Conservation (phyloP, 768 basidiomycete species). For the Leccinellum albellum region DNA sequence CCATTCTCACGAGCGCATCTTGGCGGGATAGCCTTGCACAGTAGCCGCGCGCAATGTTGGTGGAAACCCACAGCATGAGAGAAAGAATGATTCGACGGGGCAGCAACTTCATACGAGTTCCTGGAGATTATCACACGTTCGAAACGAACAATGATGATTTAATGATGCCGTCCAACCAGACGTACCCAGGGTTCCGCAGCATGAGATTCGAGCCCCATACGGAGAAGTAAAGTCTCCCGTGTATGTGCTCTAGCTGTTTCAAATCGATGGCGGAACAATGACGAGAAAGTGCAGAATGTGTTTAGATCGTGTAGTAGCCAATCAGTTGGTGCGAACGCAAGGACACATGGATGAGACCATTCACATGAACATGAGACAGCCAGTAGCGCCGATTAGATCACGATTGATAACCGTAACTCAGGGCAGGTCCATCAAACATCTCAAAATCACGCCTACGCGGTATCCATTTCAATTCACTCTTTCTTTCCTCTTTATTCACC, state of each 20-base stretch:
- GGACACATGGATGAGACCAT: neutral
- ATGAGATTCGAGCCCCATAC: neutral
- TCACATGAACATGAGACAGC: constrained; percentile 20
- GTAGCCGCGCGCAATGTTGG: neutral
- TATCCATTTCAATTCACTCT: constrained; percentile 5
- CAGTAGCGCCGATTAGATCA: constrained; percentile 20
- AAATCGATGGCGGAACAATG: neutral
- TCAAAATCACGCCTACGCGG: constrained; percentile 27
- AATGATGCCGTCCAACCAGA: neutral
- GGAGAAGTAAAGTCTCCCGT: neutral
- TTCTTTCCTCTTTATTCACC: constrained; percentile 12
- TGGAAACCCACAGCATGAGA: neutral
- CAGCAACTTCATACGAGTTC: neutral
- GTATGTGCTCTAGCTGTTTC: neutral
- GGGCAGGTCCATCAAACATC: constrained; percentile 28
- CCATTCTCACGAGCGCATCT: neutral
- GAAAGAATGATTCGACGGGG: neutral
- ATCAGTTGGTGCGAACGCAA: constrained; percentile 6
- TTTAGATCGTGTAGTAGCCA: neutral
- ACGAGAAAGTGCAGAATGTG: neutral
- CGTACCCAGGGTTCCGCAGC: neutral
- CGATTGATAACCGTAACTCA: constrained; percentile 26
- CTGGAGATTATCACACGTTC: neutral
- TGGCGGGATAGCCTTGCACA: neutral
- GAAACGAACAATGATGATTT: neutral